phyloP scores from a whole-genome alignment of 1,284 basidiomycete genomes.

The Pholiota adiposa region DNA sequence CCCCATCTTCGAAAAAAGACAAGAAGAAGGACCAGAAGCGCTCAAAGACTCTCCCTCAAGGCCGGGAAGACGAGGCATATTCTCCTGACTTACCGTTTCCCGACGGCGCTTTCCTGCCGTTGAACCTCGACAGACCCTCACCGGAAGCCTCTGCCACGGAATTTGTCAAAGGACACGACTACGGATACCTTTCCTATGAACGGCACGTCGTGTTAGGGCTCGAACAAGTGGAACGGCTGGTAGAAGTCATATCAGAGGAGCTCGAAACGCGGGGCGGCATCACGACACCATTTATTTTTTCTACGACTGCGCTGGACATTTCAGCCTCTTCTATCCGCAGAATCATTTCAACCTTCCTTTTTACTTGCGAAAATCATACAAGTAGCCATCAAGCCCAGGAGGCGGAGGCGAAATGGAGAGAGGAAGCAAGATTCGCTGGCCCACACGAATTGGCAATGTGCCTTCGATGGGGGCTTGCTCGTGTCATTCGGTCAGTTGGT shows the following conservation, averaged over 20 bases:
- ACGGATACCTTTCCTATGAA: conserved; percentile 74
- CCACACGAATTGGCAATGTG: conserved; percentile 88
- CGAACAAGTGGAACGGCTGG: conserved; percentile 73
- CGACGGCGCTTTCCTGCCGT: conserved; percentile 65
- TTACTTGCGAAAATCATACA: conserved; percentile 46
- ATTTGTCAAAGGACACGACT: conserved; percentile 47
- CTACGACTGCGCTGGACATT: conserved; percentile 83
- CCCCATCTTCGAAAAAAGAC: conserved; percentile 46
- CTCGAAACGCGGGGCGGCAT: conserved; percentile 77
- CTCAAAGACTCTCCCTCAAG: conserved; percentile 42
- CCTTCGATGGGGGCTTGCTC: conserved; percentile 82
- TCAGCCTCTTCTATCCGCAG: conserved; percentile 71
- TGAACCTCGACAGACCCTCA: conserved; percentile 56
- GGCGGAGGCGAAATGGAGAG: conserved; percentile 64
- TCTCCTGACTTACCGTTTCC: conserved; percentile 46
- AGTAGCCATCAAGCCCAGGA: conserved; percentile 43
- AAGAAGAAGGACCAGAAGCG: conserved; percentile 55
- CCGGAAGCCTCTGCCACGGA: conserved; percentile 30
- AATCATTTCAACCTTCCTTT: conserved; percentile 78
- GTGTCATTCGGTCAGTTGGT: conserved; percentile 68
- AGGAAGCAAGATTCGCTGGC: conserved; percentile 81
- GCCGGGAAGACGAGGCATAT: conserved; percentile 37
- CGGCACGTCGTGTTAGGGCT: conserved; percentile 77
- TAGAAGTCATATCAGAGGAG: conserved; percentile 73
- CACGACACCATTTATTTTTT: conserved; percentile 89